These are phyloP conservation scores for Nitzschia inconspicua DNA, from an alignment of 108 stramenopile species.

Conservation along the genomic window DNA sequence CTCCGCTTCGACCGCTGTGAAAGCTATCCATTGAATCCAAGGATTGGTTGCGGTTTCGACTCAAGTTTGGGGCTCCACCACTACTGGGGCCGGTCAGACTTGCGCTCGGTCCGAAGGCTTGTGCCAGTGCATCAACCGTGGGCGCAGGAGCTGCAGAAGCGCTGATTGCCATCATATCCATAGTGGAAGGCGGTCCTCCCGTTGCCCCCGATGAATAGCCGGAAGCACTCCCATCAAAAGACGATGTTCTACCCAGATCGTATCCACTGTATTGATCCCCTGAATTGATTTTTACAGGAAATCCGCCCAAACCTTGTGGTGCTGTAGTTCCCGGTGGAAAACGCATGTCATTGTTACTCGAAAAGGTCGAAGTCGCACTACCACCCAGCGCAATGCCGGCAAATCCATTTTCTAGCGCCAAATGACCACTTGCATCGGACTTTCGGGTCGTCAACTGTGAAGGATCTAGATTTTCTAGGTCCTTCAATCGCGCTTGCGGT, in stretches of 20 bases:
- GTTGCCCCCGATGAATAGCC: not conserved
- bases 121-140: slow-evolving; percentile 44
- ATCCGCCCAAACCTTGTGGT: slow-evolving; percentile 44
- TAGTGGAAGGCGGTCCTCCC: slow-evolving; percentile 21
- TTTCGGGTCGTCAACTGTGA: slow-evolving; percentile 37
- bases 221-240: slow-evolving; percentile 1
- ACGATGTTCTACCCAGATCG: not conserved
- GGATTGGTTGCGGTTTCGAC: slow-evolving; percentile 4
- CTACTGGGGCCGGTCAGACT: slow-evolving; percentile 2
- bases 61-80: not conserved
- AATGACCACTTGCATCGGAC: slow-evolving; percentile 13
- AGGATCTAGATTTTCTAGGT: slow-evolving; percentile 50
- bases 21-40: slow-evolving; percentile 15
- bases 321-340: slow-evolving; percentile 34
- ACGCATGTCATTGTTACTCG: slow-evolving; percentile 6
- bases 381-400: slow-evolving; percentile 7
- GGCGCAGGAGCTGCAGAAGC: slow-evolving; percentile 49
- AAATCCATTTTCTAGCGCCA: slow-evolving; percentile 33
- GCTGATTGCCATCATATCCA: slow-evolving; percentile 37
- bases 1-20: slow-evolving; percentile 2
- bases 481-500: slow-evolving; percentile 62
- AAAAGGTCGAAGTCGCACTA: not conserved
- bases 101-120: slow-evolving; percentile 14
- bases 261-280: not conserved
- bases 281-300: slow-evolving; percentile 25